Conservation (phyloP, 176 grass and related monocot species). For the Juncus inflexus region DNA sequence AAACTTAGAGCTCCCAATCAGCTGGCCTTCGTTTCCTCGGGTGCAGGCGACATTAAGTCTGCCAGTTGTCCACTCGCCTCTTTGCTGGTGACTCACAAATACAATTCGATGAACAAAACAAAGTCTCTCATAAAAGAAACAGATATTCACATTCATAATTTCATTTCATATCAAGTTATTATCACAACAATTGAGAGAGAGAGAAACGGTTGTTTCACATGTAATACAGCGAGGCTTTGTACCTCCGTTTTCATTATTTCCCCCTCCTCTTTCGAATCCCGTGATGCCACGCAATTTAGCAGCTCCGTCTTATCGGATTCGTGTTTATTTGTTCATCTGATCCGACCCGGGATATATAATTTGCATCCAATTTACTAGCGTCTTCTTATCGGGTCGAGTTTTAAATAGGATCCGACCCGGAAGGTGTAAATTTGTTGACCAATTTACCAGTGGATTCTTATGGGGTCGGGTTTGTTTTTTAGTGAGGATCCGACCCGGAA, state of each 20-base stretch:
- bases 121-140: not conserved
- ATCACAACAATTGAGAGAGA: not conserved
- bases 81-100: conserved; percentile 6
- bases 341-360: no score
- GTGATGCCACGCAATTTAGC: not conserved
- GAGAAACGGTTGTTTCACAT: conserved; percentile 11
- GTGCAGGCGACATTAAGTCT: conserved; percentile 28
- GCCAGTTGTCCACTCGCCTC: conserved; percentile 29
- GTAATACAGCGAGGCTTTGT: conserved; percentile 29
- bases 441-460: no score
- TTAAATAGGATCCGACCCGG: no score
- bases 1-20: conserved; percentile 6
- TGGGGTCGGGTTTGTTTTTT: no score
- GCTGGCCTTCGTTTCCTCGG: conserved; percentile 22
- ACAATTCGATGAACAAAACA: not conserved
- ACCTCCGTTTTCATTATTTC: conserved; percentile 14
- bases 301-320: no score
- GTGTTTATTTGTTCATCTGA: no score
- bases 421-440: no score
- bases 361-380: no score
- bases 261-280: not conserved
- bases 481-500: no score
- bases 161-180: no score
- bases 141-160: no score
- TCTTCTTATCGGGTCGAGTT: no score